Conservation (phyloP, 306 rosid genomes). For the Styphnolobium japonicum region DNA sequence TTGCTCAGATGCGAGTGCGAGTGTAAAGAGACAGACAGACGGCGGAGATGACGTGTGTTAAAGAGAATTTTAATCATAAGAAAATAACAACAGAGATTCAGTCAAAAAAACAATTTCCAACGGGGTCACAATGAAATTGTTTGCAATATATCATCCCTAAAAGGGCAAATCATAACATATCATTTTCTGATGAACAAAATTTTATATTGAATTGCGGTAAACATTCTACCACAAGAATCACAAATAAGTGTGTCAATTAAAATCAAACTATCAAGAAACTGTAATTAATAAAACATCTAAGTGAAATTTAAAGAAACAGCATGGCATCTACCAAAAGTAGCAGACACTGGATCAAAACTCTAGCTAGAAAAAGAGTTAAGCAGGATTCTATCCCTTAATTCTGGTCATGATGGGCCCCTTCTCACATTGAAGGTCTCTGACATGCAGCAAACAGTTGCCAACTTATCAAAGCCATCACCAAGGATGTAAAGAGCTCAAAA, state of each 20-base stretch:
- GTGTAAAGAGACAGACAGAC: neutral
- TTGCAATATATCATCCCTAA: constrained; percentile 2
- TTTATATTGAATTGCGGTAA: constrained; percentile 23
- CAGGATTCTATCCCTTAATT: constrained; percentile 15
- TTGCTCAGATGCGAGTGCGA: neutral
- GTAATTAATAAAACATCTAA: constrained; percentile 20
- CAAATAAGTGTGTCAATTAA: neutral
- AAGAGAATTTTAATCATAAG: neutral
- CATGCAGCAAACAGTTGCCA: constrained; percentile 92
- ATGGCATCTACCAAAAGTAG: constrained; percentile 28
- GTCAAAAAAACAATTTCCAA: too few species aligned
- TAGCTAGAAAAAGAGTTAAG: constrained; percentile 20
- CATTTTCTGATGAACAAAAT: constrained; percentile 23
- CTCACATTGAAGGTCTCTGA: constrained; percentile 81
- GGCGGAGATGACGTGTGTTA: neutral
- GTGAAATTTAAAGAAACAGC: constrained; percentile 24
- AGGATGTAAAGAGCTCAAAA: constrained; percentile 82
- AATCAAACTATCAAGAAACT: constrained; percentile 18
- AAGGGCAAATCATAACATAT: neutral
- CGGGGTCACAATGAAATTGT: neutral
- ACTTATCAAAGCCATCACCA: constrained; percentile 86
- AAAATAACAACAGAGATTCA: too few species aligned
- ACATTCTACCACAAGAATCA: constrained; percentile 8
- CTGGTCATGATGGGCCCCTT: constrained; percentile 4
- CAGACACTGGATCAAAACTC: constrained; percentile 21